Evolutionary conservation across 176 grass and related monocot species (phyloP).

Genomic region (Zoysia japonica): DNA sequence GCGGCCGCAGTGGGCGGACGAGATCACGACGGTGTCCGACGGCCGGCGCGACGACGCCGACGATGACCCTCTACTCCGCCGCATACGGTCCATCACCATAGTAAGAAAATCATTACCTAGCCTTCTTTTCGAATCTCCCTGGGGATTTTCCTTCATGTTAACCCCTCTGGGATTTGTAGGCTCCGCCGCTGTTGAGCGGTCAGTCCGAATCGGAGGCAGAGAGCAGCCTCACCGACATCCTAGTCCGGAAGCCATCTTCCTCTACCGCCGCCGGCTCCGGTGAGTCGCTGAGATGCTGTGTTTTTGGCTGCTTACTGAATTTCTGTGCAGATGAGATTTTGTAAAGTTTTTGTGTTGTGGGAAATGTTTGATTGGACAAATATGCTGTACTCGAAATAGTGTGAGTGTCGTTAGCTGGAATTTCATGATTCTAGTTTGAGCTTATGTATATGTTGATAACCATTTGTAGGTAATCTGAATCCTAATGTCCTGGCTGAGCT

Average conservation of each 20-base stretch:
- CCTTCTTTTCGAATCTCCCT: slow-evolving; percentile 1
- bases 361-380: slow-evolving; percentile 10
- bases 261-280: slow-evolving; percentile 39
- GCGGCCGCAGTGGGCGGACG: slow-evolving; percentile 52
- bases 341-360: not conserved
- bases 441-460: slow-evolving; percentile 27
- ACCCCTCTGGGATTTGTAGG: slow-evolving; percentile 38
- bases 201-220: slow-evolving; percentile 48
- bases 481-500: slow-evolving; percentile 78
- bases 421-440: not conserved
- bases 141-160: not conserved
- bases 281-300: slow-evolving; percentile 1
- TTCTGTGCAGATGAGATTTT: not conserved
- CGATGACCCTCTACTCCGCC: slow-evolving; percentile 51
- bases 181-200: slow-evolving; percentile 56
- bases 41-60: slow-evolving; percentile 40
- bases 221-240: slow-evolving; percentile 70
- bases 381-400: not conserved
- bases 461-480: slow-evolving; percentile 58
- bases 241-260: slow-evolving; percentile 56
- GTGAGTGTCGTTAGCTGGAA: not conserved
- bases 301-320: not conserved
- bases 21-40: slow-evolving; percentile 73
- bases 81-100: slow-evolving; percentile 53
- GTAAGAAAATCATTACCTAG: slow-evolving; percentile 21